Evolutionary conservation across 805 yeast species (phyloP).

Genomic region (Candida wancherniae): DNA sequence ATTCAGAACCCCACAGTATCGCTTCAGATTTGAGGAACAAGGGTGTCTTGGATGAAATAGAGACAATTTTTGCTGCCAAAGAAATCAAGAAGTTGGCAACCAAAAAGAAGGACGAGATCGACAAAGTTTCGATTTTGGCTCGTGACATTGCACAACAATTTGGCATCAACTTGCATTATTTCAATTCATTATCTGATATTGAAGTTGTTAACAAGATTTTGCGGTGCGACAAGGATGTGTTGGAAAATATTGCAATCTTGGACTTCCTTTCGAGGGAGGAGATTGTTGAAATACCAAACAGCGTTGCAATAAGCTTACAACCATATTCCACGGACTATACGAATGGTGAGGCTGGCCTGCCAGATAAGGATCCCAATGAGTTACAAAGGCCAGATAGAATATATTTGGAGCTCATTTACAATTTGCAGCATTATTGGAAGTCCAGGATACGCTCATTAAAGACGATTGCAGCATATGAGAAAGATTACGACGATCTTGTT

Average conservation of each 20-base stretch:
- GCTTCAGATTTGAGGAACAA: slow-evolving; percentile 47
- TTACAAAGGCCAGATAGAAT: slow-evolving; percentile 85
- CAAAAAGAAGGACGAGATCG: slow-evolving; percentile 38
- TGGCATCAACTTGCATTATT: slow-evolving; percentile 86
- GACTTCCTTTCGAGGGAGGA: slow-evolving; percentile 80
- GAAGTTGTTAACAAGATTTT: slow-evolving; percentile 68
- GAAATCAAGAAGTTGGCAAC: slow-evolving; percentile 44
- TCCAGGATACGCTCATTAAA: slow-evolving; percentile 82
- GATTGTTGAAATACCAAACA: slow-evolving; percentile 68
- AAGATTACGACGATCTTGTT: slow-evolving; percentile 71
- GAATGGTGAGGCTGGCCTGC: slow-evolving; percentile 28
- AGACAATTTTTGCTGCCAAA: slow-evolving; percentile 53
- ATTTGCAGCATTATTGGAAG: slow-evolving; percentile 86
- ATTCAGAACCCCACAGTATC: slow-evolving; percentile 37
- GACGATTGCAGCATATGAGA: slow-evolving; percentile 64
- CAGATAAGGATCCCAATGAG: slow-evolving; percentile 67
- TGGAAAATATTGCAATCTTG: slow-evolving; percentile 66
- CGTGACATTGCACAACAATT: slow-evolving; percentile 88
- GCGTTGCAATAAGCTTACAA: slow-evolving; percentile 62
- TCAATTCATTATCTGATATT: slow-evolving; percentile 55
- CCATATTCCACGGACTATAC: slow-evolving; percentile 77
- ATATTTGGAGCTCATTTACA: slow-evolving; percentile 75
- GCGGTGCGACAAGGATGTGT: slow-evolving; percentile 67
- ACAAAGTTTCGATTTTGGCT: slow-evolving; percentile 53
- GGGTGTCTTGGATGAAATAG: slow-evolving; percentile 66